Base-by-base conservation (phyloP, 345 rosid species). In the Syzygium oleosum region DNA sequence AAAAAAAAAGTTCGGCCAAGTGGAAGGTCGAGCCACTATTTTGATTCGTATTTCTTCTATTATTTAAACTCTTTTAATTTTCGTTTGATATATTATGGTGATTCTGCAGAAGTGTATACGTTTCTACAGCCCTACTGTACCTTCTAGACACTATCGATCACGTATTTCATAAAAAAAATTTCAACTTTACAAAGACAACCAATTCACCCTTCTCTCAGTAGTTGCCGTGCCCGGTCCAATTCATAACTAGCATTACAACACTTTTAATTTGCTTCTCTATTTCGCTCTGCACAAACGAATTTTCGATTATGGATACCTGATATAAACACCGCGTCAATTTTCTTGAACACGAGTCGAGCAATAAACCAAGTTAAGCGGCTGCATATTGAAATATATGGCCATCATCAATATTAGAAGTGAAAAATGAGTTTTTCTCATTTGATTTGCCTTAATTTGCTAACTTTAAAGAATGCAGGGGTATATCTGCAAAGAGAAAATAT, bases 21-120 rank as follows among this genome's bases (percentile, higher is more conserved):
- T 59, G 65, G 12, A 59, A 3, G 27, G 15, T 59, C 31, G 27
- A 59, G 27, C 5, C 31, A 1, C 65, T 59, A 59, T 12, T 59
- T 59, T 59, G 15, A 25, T 0, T 2, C 27, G 16, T 0, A 0
- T 27, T 59, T 59, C 1, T 59, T 29, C 7, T 27, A 59, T 12
- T 15, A 27, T 59, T 59, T 59, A 59, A 59, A 27, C 5, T 27
- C 1, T 59, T 59, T 59, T 12, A 59, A 27, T 59, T 59, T 59
- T 59, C 5, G 16, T 59, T 59, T 59, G 16, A 5, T 59, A 0
- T 2, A 59, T 27, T 1, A 25, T 12, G 5, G 16, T 12, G 31
- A 27, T 27, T 27, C 65, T 59, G 12, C 0, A 27, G 0, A 59
- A 59, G 0, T 59, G 15, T n/a, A 58, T 11, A 58, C 31, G 3